Conservation (phyloP, 2,329 filamentous ascomycete species). For the Coniochaeta prunicola region DNA sequence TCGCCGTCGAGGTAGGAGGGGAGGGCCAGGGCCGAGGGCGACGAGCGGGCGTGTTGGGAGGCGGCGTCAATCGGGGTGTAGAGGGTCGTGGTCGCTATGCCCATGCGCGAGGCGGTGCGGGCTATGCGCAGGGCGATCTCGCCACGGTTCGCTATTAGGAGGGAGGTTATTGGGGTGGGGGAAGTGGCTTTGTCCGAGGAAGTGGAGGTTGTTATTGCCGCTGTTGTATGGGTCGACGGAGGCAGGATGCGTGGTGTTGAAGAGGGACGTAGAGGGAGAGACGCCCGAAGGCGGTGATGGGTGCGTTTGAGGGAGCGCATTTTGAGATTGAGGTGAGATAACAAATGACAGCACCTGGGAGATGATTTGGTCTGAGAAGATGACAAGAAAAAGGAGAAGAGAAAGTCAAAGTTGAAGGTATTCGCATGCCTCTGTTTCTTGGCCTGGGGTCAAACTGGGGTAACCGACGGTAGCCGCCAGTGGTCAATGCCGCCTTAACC, state of each 20-base stretch:
- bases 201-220: constrained; percentile 22
- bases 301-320: constrained; percentile 52
- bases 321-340: constrained; percentile 10
- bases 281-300: constrained; percentile 35
- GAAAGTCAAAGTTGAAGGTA: not conserved
- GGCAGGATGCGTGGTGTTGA: constrained; percentile 4
- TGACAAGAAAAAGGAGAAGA: not conserved
- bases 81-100: constrained; percentile 87
- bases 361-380: not conserved
- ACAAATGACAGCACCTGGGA: not conserved
- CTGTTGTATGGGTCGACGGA: not conserved
- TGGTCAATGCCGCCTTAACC: not conserved
- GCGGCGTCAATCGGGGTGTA: constrained; percentile 88
- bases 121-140: constrained; percentile 95
- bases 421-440: not conserved
- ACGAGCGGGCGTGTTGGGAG: constrained; percentile 82
- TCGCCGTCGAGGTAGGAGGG: constrained; percentile 90
- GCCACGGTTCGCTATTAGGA: constrained; percentile 93
- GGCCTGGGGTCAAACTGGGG: not conserved
- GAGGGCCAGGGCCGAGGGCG: constrained; percentile 76
- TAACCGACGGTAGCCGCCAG: not conserved
- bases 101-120: constrained; percentile 77
- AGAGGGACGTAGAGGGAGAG: constrained; percentile 7
- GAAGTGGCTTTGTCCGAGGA: constrained; percentile 16
- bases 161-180: constrained; percentile 58